Percentiles rank a stretch among this genome's conserved stretches.
Evolutionary conservation across 2,329 filamentous ascomycete species (phyloP).

Genomic region (Fusarium solani-melongenae): DNA sequence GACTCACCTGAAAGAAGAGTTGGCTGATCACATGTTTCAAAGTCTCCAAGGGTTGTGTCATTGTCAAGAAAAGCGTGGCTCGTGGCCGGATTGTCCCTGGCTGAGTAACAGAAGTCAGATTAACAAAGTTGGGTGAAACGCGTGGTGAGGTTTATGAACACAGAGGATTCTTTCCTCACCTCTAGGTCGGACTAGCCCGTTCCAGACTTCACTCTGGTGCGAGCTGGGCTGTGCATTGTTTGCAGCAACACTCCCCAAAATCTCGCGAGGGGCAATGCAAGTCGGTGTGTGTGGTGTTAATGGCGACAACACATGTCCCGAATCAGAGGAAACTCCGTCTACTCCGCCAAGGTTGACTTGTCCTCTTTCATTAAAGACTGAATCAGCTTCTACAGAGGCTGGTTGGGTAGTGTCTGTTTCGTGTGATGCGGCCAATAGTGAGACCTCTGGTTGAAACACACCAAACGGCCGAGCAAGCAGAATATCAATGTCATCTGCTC

Average conservation of each 20-base stretch:
- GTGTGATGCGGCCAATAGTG: neutral
- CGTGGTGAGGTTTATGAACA: neutral
- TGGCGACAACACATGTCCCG: neutral
- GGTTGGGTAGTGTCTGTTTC: neutral
- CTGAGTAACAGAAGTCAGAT: neutral
- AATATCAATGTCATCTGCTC: neutral
- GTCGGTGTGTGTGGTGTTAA: neutral
- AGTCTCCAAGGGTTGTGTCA: neutral
- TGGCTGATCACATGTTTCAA: neutral
- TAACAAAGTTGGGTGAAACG: neutral
- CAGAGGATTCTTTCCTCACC: neutral
- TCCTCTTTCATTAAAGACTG: neutral
- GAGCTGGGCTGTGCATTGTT: neutral
- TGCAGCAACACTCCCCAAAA: neutral
- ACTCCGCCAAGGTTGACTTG: neutral
- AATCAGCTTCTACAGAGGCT: neutral
- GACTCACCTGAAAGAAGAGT: neutral
- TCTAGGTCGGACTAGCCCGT: neutral
- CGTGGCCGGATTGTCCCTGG: neutral
- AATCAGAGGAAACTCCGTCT: neutral
- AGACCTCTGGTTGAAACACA: neutral
- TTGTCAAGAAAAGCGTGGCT: neutral
- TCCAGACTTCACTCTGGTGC: neutral
- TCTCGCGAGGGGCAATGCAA: neutral
- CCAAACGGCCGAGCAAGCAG: neutral